Base-by-base conservation (phyloP, 768 basidiomycete species). In the Hirschioporus abietinus region DNA sequence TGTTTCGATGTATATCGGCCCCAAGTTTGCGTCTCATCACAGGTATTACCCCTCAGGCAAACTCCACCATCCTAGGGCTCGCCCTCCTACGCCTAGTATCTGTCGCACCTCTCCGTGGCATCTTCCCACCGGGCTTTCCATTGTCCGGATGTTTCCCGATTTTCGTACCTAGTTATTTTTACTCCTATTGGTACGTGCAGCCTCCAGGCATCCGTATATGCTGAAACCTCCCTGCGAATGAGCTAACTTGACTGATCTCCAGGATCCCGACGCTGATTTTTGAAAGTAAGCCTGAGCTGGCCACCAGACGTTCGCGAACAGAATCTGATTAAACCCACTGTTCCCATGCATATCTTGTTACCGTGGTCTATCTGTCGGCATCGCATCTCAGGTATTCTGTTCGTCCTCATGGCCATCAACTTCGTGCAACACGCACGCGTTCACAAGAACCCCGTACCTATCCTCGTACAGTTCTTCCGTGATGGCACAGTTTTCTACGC, bases 381-480 rank as follows among this genome's bases (percentile, higher is more conserved):
- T 26, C 25, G n/a, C n/a, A n/a, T 15, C 18, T 12, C 24, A 61
- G 60, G 60, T 23, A 61, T 61, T 15, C 60, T 61, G 60, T 61
- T 61, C 30, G 23, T 24, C 6, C 30, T 61, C 15, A 61, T 61
- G 60, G 24, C 23, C 17, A 24, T 61, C 60, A 61, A 61, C 60
- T 61, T 61, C 18, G 60, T 61, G 30, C 60, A 34, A 15, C 60
- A 25, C 25, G 60, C 60, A 25, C 60, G 60, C 3, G 60, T 25
- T 12, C 60, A 61, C 60, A 52, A 52, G 42, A 61, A 3, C 15
- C 60, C 60, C 6, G 30, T 61, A 23, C 60, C 60, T 12, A 3
- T 61, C 60, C 60, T 61, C 60, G 17, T 25, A 23, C 60, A 34
- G 60, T 61, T 61, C 18, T 61, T 61, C 60, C 60, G 60, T 24